Evolutionary conservation across 2,329 filamentous ascomycete genomes (phyloP).

Genomic region (Colletotrichum sp.): DNA sequence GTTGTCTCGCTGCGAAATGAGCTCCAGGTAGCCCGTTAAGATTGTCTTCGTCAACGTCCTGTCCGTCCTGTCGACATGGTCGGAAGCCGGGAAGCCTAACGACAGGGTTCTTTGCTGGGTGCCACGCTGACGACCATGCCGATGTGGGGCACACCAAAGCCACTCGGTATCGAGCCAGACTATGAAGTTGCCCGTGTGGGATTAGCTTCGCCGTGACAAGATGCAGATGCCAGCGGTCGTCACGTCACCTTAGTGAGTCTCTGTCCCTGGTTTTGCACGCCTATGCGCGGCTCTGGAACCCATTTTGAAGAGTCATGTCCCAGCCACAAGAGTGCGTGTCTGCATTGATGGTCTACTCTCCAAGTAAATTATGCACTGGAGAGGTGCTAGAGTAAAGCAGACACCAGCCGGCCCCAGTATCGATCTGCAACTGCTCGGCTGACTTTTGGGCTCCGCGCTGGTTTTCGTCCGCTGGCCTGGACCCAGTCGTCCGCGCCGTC

Average conservation of each 20-base stretch:
- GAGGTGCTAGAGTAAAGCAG: neutral
- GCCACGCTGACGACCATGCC: neutral
- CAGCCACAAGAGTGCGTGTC: neutral
- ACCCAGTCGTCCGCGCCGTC: neutral
- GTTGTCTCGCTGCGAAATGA: neutral
- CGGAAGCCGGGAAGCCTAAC: neutral
- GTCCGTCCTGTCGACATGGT: neutral
- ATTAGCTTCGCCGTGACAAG: neutral
- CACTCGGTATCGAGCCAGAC: neutral
- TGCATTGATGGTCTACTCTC: neutral
- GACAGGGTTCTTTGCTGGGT: neutral
- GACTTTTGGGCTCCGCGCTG: conserved; percentile 5
- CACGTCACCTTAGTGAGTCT: neutral
- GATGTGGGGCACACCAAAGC: neutral
- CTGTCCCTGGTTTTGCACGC: neutral
- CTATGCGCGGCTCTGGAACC: neutral
- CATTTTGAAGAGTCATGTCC: neutral
- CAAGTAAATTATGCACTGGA: neutral
- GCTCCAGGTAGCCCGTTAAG: neutral
- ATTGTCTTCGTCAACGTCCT: neutral
- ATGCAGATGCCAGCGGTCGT: neutral
- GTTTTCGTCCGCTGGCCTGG: neutral
- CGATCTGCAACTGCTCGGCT: conserved; percentile 3
- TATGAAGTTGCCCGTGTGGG: neutral
- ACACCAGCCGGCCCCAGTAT: neutral